Evolutionary conservation across 768 basidiomycete genomes (phyloP), one percentile per base, ranked within the genome.

Genomic region (Trametes cubensis): DNA sequence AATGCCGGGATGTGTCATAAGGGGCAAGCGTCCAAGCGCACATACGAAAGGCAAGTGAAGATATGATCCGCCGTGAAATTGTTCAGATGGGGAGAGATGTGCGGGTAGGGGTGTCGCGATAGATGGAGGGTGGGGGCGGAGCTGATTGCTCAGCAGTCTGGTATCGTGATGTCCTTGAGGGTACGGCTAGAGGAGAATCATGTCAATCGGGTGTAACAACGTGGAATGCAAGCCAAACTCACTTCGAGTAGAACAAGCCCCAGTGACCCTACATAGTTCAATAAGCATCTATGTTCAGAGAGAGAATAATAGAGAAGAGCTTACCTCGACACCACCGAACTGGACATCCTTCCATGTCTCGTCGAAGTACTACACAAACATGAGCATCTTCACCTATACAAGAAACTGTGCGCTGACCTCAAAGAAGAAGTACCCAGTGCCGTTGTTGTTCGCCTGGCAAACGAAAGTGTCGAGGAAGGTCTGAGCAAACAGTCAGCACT

Each of bases 401-500:
- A 25, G 20, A 23, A 57, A 42, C 3, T 40, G 21, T 11, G 50
- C 39, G 75, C 80, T 15, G 48, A 84, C 84, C 80, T 90, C 90
- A 62, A 94, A 93, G 79, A 84, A 95, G 83, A 94, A 97, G 77
- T 96, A 96, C 17, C 84, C 79, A 0, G 91, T 94, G 14, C 83
- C 83, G 63, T 94, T 94, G 18, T 73, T 63, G 72, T 94, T 97
- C 0, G 95, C 90, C 71, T 85, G 82, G 70, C 96, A 99, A 8
- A 95, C 86, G 66, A 93, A 99, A 0, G 83, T 85, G 71, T 98
- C 80, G 61, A 99, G 70, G 81, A 92, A 99, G 18, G 72, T 84
- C 83, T 98, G 23, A 18, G 17, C 13, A 7, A 25, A 6, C 34
- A 20, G 15, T 47, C 15, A 59, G 34, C 49, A 49, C 7, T 21